Conservation (phyloP, 495 filamentous ascomycete genomes). For the Neurospora tetrasperma region DNA sequence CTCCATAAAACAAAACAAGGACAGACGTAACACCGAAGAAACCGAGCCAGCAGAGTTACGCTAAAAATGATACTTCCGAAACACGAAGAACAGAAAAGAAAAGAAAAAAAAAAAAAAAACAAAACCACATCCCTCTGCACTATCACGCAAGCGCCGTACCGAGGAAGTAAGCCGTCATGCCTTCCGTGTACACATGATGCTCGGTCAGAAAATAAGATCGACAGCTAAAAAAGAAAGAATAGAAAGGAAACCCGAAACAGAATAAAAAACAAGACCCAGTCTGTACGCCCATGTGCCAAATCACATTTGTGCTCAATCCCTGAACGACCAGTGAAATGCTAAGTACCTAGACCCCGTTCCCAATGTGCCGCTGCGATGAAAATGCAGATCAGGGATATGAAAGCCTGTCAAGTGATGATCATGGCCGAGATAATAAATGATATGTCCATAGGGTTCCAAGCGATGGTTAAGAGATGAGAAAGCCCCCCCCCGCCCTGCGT, state of each 20-base stretch:
- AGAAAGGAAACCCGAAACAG: not conserved
- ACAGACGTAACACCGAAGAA: not conserved
- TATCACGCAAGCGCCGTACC: not conserved
- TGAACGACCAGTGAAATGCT: slow-evolving; percentile 15
- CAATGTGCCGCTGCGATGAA: not conserved
- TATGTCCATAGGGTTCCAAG: slow-evolving; percentile 1
- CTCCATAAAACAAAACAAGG: not conserved
- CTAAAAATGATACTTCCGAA: not conserved
- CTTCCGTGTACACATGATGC: not conserved
- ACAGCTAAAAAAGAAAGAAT: not conserved
- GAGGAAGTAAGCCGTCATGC: not conserved
- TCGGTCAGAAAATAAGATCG: not conserved
- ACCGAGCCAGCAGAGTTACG: not conserved
- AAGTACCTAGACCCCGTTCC: slow-evolving; percentile 1
- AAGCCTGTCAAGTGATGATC: slow-evolving; percentile 1
- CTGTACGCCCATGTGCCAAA: slow-evolving; percentile 1
- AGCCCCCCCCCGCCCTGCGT: slow-evolving; percentile 2
- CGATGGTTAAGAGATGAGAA: slow-evolving; percentile 19
- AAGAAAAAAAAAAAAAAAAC: not conserved
- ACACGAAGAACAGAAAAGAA: no score
- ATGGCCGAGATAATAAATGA: not conserved
- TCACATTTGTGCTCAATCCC: slow-evolving; percentile 3
- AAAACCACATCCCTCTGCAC: not conserved
- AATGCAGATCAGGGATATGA: slow-evolving; percentile 3
- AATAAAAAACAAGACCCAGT: slow-evolving; percentile 2